Base-by-base conservation (phyloP, 2,329 filamentous ascomycete genomes). In the Penicillium verrucosum region DNA sequence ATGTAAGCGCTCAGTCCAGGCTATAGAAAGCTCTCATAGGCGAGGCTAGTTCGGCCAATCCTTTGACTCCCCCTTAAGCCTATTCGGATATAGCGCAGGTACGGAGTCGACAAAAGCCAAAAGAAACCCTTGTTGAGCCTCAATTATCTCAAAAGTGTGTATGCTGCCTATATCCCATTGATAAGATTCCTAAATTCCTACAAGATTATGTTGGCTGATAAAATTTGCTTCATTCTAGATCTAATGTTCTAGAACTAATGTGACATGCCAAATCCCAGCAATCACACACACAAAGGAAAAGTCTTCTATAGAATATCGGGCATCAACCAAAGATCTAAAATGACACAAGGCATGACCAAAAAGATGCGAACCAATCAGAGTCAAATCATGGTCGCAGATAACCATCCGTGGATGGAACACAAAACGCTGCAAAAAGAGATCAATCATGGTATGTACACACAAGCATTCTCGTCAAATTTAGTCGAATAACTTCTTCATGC, bases 401-500 rank as follows among this genome's bases (percentile, higher is more conserved):
- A 57, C 58, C 56, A 60, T 61, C 54, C 57, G 53, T 60, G 47
- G 51, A 58, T 54, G 58, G 58, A 50, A 62, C 54, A 50, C 53
- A 63, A 54, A 59, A 60, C 57, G 57, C 62, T 56, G 50, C 48
- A 54, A 51, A 49, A 44, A 48, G 40, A 51, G 29, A 51, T 21
- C 49, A 44, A 52, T 46, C 51, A 40, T 36, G 49, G 45, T 54
- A 54, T 57, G 23, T 57, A 54, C 41, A 54, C 51, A 30, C 29
- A 51, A 43, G 29, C 38, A 51, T 25, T 36, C 23, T 42, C 4
- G 29, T 29, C 25, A 42, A 41, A 18, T 34, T 38, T 66, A 68
- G 47, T 73, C 74, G 55, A 81, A 80, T 3, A 79, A 49, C 63
- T 73, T 77, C 59, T 74, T 77, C 78, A 81, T 80, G 48, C 75